Evolutionary conservation across 352 stramenopile genomes (phyloP).

Genomic region (Phytophthora tubulina): DNA sequence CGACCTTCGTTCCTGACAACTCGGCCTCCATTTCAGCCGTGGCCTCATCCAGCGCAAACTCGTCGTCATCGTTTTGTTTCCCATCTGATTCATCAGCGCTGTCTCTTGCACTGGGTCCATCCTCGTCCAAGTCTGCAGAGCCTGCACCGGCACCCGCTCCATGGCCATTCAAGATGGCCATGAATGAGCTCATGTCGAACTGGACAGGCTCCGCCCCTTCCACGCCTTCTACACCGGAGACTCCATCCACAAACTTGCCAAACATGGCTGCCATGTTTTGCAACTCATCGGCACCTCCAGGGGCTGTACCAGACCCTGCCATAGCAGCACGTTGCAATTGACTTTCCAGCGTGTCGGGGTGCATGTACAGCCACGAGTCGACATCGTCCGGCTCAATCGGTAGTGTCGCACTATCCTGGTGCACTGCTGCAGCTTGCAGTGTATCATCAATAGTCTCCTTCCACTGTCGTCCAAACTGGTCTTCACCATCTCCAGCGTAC

Average conservation of each 20-base stretch:
- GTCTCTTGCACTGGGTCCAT: not conserved
- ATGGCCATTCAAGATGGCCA: conserved; percentile 65
- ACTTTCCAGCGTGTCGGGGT: conserved; percentile 79
- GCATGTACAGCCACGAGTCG: conserved; percentile 83
- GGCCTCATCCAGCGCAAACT: conserved; percentile 55
- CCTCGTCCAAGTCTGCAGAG: conserved; percentile 29
- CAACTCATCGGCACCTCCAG: conserved; percentile 67
- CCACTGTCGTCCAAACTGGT: conserved; percentile 61
- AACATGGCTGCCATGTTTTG: conserved; percentile 82
- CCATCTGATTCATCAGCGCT: not conserved
- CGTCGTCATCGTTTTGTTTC: conserved; percentile 40
- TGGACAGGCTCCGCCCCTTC: conserved; percentile 61
- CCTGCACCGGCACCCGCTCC: not conserved
- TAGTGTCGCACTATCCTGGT: not conserved
- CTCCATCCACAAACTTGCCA: conserved; percentile 69
- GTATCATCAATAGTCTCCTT: conserved; percentile 49
- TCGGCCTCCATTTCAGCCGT: conserved; percentile 87
- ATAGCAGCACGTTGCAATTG: conserved; percentile 54
- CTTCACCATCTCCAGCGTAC: conserved; percentile 50
- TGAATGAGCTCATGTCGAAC: conserved; percentile 76
- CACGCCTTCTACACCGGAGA: conserved; percentile 78
- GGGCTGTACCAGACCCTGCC: conserved; percentile 4
- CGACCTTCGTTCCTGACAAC: conserved; percentile 59
- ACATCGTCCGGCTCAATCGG: conserved; percentile 59
- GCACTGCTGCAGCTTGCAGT: conserved; percentile 5